These are phyloP conservation scores for Macrocystidia cucumis DNA, from an alignment of 1,284 basidiomycete genomes.

Conservation along the genomic window DNA sequence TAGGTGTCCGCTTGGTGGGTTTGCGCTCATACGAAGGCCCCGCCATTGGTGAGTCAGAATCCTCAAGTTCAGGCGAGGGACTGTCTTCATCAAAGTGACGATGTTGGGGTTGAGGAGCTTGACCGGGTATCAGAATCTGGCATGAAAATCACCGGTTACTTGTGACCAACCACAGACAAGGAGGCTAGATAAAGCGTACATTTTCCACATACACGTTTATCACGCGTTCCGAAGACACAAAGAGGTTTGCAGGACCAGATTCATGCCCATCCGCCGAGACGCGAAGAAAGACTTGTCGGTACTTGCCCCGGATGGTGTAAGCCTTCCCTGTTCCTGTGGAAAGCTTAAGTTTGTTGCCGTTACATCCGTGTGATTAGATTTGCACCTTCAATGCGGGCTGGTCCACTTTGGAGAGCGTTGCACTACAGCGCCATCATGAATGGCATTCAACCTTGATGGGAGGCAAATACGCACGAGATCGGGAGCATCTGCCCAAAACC, in stretches of 20 bases:
- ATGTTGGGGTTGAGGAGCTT: too few species aligned
- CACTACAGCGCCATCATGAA: constrained; percentile 21
- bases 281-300: constrained; percentile 61
- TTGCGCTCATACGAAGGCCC: too few species aligned
- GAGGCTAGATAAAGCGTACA: constrained; percentile 23
- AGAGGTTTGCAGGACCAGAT: constrained; percentile 36
- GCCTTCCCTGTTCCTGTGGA: constrained; percentile 58
- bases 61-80: too few species aligned
- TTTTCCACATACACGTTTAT: constrained; percentile 41
- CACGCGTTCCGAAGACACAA: constrained; percentile 36
- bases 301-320: constrained; percentile 60
- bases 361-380: constrained; percentile 2
- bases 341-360: not conserved
- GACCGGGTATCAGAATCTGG: too few species aligned
- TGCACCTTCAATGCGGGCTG: constrained; percentile 68
- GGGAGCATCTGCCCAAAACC: constrained; percentile 63
- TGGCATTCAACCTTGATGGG: not conserved
- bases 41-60: too few species aligned
- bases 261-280: constrained; percentile 40
- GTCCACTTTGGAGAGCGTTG: constrained; percentile 47
- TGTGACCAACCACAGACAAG: too few species aligned
- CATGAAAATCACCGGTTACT: too few species aligned
- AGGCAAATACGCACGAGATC: constrained; percentile 35
- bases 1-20: too few species aligned
- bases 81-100: too few species aligned